These are phyloP conservation scores for Chrysanthemum makinoi DNA, from an alignment of 129 eudicot genomes.

Conservation along the genomic window DNA sequence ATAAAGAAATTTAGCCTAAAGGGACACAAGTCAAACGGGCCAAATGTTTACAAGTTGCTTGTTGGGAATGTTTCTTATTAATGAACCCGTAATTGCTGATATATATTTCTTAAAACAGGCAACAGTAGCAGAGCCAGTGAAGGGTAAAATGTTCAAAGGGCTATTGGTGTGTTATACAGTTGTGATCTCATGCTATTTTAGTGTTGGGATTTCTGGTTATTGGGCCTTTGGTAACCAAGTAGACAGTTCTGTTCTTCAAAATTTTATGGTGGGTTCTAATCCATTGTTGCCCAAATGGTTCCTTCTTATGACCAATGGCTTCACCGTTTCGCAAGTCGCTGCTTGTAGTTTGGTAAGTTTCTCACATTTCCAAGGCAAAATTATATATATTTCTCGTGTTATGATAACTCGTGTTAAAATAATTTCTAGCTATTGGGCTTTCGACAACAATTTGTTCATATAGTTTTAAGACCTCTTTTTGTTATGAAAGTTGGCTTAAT, in stretches of 20 bases:
- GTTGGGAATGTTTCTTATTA: neutral
- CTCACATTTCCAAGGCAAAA: neutral
- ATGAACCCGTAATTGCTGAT: neutral
- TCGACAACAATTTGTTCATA: too few relatives aligned
- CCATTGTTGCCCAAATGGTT: conserved; percentile 71
- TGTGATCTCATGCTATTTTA: conserved; percentile 57
- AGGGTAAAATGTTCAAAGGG: conserved; percentile 78
- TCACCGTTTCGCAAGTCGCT: conserved; percentile 56
- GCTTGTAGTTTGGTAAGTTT: conserved; percentile 50
- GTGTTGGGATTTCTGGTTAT: conserved; percentile 77
- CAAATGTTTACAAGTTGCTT: too few relatives aligned
- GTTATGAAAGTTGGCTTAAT: too few relatives aligned
- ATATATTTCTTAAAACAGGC: conserved; percentile 40
- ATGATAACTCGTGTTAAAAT: too few relatives aligned
- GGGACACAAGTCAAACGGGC: too few relatives aligned
- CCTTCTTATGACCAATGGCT: conserved; percentile 50
- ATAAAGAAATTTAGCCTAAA: too few relatives aligned
- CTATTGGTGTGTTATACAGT: conserved; percentile 60
- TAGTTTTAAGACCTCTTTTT: too few relatives aligned
- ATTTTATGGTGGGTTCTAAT: conserved; percentile 46
- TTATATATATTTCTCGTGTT: neutral
- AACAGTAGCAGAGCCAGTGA: conserved; percentile 69
- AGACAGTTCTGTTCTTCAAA: conserved; percentile 48
- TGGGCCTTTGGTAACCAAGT: conserved; percentile 85
- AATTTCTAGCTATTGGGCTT: neutral